Evolutionary conservation across 257 asterid species (phyloP).

Genomic region (Eustoma russellianum): DNA sequence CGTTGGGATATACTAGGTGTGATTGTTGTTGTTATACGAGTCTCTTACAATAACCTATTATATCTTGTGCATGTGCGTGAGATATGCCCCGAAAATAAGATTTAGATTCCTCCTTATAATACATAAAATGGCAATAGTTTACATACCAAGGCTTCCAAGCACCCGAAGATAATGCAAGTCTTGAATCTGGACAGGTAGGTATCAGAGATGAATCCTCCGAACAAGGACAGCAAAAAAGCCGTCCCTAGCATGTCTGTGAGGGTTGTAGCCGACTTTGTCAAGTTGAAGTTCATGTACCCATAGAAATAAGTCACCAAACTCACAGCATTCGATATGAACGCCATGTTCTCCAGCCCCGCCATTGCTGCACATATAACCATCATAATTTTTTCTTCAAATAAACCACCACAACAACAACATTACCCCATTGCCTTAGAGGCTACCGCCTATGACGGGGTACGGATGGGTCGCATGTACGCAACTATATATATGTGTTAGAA

Average conservation of each 20-base stretch:
- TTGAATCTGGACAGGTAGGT: slow-evolving; percentile 54
- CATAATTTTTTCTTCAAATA: no score
- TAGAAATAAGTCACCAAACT: slow-evolving; percentile 50
- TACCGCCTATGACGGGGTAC: no score
- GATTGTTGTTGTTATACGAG: no score
- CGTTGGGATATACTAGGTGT: not conserved
- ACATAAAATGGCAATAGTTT: no score
- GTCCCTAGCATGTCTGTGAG: slow-evolving; percentile 56
- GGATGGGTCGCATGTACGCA: no score
- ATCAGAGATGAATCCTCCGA: slow-evolving; percentile 56
- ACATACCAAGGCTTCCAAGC: slow-evolving; percentile 39
- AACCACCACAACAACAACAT: no score
- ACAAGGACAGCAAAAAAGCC: slow-evolving; percentile 37
- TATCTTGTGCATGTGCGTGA: no score
- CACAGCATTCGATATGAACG: slow-evolving; percentile 39
- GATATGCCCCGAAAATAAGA: no score
- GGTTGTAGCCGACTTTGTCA: slow-evolving; percentile 46
- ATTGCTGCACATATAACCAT: slow-evolving; percentile 26
- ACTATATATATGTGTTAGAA: no score
- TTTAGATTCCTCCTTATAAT: no score
- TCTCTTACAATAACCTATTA: no score
- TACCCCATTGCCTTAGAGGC: no score
- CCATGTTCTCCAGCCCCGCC: slow-evolving; percentile 39
- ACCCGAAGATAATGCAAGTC: slow-evolving; percentile 46
- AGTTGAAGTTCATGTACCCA: slow-evolving; percentile 51